Conservation (phyloP, 2,329 filamentous ascomycete species). For the Pyrenophora seminiperda region DNA sequence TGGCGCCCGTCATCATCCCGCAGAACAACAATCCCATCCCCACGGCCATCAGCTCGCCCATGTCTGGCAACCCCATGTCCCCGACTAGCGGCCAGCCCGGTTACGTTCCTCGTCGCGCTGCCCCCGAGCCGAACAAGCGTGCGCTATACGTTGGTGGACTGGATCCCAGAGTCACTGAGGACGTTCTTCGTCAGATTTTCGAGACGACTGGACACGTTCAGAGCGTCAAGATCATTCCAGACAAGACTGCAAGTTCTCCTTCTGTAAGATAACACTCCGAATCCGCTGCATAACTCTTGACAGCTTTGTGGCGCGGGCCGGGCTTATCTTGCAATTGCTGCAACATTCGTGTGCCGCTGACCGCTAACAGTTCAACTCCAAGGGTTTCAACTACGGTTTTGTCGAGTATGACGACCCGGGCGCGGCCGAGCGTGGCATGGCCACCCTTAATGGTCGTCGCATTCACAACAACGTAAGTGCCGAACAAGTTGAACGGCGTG, state of each 20-base stretch:
- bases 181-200: conserved; percentile 95
- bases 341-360: conserved; percentile 14
- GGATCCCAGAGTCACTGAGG: conserved; percentile 93
- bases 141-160: conserved; percentile 94
- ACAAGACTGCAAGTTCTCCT: conserved; percentile 86
- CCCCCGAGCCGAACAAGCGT: conserved; percentile 97
- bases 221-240: conserved; percentile 98
- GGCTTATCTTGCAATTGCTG: conserved; percentile 16
- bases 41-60: conserved; percentile 86
- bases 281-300: conserved; percentile 18
- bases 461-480: conserved; percentile 88
- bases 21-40: conserved; percentile 96
- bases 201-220: conserved; percentile 98
- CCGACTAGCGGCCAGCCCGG: conserved; percentile 76
- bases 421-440: conserved; percentile 95
- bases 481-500: too few species aligned
- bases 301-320: conserved; percentile 16
- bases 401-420: conserved; percentile 98
- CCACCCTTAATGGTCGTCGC: conserved; percentile 90
- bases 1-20: conserved; percentile 83
- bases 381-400: conserved; percentile 99
- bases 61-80: conserved; percentile 80
- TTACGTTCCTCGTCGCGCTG: conserved; percentile 79
- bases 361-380: conserved; percentile 49
- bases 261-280: conserved; percentile 25